These are phyloP conservation scores for Quercus rubra DNA, from an alignment of 306 rosid species.

Conservation along the genomic window DNA sequence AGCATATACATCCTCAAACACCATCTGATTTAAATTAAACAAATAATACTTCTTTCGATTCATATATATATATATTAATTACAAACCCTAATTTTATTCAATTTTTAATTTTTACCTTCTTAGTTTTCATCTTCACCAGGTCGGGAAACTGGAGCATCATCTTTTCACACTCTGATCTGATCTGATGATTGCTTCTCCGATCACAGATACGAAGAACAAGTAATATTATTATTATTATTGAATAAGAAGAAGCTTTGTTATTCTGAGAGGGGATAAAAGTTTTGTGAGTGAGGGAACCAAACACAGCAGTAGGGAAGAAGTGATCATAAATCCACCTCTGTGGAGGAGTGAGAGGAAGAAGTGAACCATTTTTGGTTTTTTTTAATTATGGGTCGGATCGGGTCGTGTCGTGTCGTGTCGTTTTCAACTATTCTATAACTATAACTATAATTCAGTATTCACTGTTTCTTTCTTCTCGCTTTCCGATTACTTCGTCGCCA, in stretches of 20 bases:
- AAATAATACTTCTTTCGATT: too few species aligned
- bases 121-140: slow-evolving; percentile 71
- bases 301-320: too few species aligned
- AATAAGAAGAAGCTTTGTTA: too few species aligned
- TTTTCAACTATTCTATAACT: background rate
- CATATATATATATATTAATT: background rate
- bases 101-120: slow-evolving; percentile 38
- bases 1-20: slow-evolving; percentile 59
- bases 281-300: too few species aligned
- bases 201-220: background rate
- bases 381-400: too few species aligned
- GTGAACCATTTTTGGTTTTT: too few species aligned
- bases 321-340: too few species aligned
- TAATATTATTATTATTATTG: too few species aligned
- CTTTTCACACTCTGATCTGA: slow-evolving; percentile 17
- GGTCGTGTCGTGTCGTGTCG: background rate
- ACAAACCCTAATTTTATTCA: background rate
- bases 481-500: background rate
- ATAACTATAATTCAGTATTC: too few species aligned
- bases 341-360: too few species aligned
- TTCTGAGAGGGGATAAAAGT: too few species aligned
- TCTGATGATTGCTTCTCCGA: background rate
- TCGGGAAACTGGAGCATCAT: slow-evolving; percentile 63
- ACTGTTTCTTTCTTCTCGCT: background rate
- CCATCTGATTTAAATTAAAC: slow-evolving; percentile 34